Evolutionary conservation across 2,329 filamentous ascomycete genomes (phyloP), one percentile per base, ranked within the genome.

Genomic region (Ilyonectria sp.): DNA sequence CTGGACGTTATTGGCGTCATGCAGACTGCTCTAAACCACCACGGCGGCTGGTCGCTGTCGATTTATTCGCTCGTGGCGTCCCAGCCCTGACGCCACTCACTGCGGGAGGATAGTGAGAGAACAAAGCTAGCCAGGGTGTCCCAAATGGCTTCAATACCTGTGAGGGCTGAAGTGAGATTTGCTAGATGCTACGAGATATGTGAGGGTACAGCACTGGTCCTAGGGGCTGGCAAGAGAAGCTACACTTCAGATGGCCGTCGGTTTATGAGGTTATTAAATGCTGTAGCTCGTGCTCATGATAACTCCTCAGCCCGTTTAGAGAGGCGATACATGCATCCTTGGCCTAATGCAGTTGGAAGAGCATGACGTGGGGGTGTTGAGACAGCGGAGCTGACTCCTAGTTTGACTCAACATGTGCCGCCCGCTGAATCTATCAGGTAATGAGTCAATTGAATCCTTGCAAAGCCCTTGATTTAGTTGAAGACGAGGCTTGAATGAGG

Each of bases 281-380:
- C 21, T 33, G 9, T 13, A 19, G 17, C n/a, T 19, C n/a, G 17
- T 33, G 31, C 5, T 17, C 26, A 19, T 13, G 26, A 13, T 52
- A 8, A 8, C 19, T 21, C 6, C 33, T 19, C 29, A 9, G 11
- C 10, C 3, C 7, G 29, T 21, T n/a, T 23, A 13, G 6, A 23
- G 13, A 29, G 35, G 21, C 54, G 33, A 55, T 46, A 17, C 46
- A 33, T 37, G 50, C 50, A 53, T 33, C 10, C n/a, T 33, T n/a
- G 11, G n/a, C 31, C 56, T 6, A 40, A 59, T 40, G 31, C 19
- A 37, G 46, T 47, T 40, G 40, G 44, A 17, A 35, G n/a, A 21
- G 31, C 21, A 35, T 19, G 31, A 10, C 15, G 33, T 15, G 57
- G 57, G 57, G 58, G 58, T 37, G 54, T 60, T 13, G 29, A 58